Percentiles rank a stretch among this genome's conserved stretches.
Evolutionary conservation across 1,139 yeast genomes (phyloP).

Genomic region (Pichia sp.): DNA sequence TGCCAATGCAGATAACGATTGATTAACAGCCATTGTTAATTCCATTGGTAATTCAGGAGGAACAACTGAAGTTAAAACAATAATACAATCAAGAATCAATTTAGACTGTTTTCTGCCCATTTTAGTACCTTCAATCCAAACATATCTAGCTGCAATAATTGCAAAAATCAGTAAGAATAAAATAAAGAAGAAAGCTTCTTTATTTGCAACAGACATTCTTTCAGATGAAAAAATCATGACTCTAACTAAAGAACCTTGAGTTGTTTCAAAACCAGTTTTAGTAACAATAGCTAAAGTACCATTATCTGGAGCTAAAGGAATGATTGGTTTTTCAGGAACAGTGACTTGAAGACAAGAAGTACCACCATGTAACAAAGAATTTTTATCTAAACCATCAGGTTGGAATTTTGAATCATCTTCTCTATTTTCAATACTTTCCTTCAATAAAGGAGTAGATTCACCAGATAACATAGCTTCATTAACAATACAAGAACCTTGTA

Average conservation of each 20-base stretch:
- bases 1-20: conserved; percentile 79
- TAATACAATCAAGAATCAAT: conserved; percentile 88
- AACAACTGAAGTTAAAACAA: conserved; percentile 93
- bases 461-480: conserved; percentile 62
- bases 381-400: conserved; percentile 80
- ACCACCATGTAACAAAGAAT: conserved; percentile 90
- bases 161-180: conserved; percentile 86
- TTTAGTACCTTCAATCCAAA: conserved; percentile 95
- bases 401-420: conserved; percentile 64
- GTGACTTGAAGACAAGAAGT: conserved; percentile 93
- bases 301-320: conserved; percentile 67
- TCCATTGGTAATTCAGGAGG: conserved; percentile 99
- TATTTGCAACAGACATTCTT: conserved; percentile 93
- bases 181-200: conserved; percentile 89
- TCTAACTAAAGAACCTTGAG: conserved; percentile 95
- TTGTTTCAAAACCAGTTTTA: conserved; percentile 95
- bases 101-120: conserved; percentile 95
- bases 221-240: conserved; percentile 97
- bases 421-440: conserved; percentile 84
- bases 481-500: conserved; percentile 89
- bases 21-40: conserved; percentile 94
- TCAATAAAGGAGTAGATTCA: conserved; percentile 92
- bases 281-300: conserved; percentile 91
- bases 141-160: conserved; percentile 94
- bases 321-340: conserved; percentile 43